Evolutionary conservation across 1,284 basidiomycete genomes (phyloP).

Genomic region (Limonomyces culmigenus): DNA sequence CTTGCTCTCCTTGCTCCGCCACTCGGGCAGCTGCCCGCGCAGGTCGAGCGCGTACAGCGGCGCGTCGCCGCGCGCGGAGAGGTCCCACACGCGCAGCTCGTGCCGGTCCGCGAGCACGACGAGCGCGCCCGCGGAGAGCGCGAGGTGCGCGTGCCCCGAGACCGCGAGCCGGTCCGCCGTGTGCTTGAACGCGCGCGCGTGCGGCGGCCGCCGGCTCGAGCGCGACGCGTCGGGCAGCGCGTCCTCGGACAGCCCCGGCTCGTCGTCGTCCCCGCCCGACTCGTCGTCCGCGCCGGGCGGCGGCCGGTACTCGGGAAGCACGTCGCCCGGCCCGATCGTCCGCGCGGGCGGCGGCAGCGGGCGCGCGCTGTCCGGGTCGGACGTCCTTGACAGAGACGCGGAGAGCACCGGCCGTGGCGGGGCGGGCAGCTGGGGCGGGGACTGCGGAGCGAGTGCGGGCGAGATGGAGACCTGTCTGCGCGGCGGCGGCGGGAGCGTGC

Average conservation of each 20-base stretch:
- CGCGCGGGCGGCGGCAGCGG: slow-evolving; percentile 58
- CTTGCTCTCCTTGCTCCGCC: slow-evolving; percentile 44
- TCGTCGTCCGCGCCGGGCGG: slow-evolving; percentile 30
- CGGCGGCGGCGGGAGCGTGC: background rate
- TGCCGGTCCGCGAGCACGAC: slow-evolving; percentile 46
- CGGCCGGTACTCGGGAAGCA: slow-evolving; percentile 40
- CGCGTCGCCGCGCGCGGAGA: slow-evolving; percentile 26
- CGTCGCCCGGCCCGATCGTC: slow-evolving; percentile 48
- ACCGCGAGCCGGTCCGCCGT: slow-evolving; percentile 34
- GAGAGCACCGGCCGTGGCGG: background rate
- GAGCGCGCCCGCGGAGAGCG: slow-evolving; percentile 42
- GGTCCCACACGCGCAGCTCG: slow-evolving; percentile 50
- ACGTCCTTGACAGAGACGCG: too few species aligned
- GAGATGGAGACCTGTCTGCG: background rate
- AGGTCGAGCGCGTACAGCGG: slow-evolving; percentile 41
- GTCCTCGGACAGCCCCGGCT: slow-evolving; percentile 26
- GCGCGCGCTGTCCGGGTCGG: background rate
- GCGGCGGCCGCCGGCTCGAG: slow-evolving; percentile 68
- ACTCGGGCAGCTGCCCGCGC: slow-evolving; percentile 33
- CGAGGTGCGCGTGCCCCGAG: slow-evolving; percentile 34
- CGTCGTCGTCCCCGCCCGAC: slow-evolving; percentile 10
- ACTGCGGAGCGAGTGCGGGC: background rate
- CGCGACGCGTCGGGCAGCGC: slow-evolving; percentile 67
- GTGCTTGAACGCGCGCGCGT: slow-evolving; percentile 23
- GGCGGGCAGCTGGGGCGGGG: background rate